Evolutionary conservation across 2,329 filamentous ascomycete genomes (phyloP).

Genomic region (Colletotrichum scovillei): DNA sequence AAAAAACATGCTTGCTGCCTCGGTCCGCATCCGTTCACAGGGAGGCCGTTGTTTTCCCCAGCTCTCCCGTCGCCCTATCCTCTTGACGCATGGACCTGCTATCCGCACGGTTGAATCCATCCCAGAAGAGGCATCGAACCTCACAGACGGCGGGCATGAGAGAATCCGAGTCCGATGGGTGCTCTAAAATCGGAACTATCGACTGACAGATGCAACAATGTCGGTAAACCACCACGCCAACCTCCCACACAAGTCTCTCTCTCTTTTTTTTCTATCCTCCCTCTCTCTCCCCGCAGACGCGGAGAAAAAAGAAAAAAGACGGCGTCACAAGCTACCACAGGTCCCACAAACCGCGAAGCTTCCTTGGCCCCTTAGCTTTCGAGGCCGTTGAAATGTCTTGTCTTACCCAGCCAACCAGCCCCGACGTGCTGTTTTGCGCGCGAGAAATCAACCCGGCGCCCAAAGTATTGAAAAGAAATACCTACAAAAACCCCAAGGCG

Average conservation of each 20-base stretch:
- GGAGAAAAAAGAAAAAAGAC: neutral
- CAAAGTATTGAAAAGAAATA: neutral
- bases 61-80: neutral
- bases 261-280: neutral
- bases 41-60: neutral
- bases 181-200: neutral
- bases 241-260: neutral
- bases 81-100: neutral
- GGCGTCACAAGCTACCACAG: neutral
- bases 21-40: constrained; percentile 4
- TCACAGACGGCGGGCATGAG: neutral
- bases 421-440: neutral
- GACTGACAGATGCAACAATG: constrained; percentile 13
- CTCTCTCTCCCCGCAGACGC: neutral
- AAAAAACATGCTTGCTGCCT: neutral
- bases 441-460: neutral
- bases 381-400: constrained; percentile 5
- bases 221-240: neutral
- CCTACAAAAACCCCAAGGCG: neutral
- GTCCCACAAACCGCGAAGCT: too few relatives aligned
- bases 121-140: neutral
- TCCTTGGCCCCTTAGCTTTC: neutral
- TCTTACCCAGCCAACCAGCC: neutral
- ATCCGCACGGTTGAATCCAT: neutral
- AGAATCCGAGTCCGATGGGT: constrained; percentile 1